Conservation (phyloP, 805 yeast genomes). For the Yarrowia keelungensis region DNA sequence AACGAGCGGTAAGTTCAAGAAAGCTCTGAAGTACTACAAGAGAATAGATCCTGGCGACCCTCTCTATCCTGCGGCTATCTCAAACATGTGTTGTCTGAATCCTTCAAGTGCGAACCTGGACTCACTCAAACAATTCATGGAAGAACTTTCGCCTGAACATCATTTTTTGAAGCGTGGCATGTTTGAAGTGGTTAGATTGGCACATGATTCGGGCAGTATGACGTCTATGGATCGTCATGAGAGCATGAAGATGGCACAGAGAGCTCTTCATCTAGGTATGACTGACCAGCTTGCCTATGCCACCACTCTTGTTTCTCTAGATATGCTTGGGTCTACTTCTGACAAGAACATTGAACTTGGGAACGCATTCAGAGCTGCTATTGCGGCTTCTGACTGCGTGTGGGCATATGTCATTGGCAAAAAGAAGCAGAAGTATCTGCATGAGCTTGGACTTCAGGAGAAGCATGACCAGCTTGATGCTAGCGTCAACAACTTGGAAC, state of each 20-base stretch:
- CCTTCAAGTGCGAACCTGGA: not conserved
- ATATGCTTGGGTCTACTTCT: not conserved
- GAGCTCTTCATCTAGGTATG: slow-evolving; percentile 3
- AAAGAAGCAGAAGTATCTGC: slow-evolving; percentile 2
- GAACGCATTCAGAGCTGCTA: not conserved
- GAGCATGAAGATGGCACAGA: not conserved
- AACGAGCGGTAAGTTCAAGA: not conserved
- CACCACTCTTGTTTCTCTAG: not conserved
- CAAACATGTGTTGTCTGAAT: slow-evolving; percentile 5
- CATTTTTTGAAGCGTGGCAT: not conserved
- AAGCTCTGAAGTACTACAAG: not conserved
- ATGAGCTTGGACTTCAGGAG: slow-evolving; percentile 8
- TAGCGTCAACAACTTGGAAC: not conserved
- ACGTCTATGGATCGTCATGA: not conserved
- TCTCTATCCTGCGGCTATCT: not conserved
- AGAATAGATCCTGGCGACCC: not conserved
- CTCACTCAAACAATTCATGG: not conserved
- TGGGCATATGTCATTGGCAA: slow-evolving; percentile 17
- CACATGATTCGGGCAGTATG: not conserved
- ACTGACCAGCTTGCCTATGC: not conserved
- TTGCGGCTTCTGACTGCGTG: not conserved
- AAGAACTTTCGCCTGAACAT: not conserved
- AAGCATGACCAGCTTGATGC: not conserved
- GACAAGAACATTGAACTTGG: slow-evolving; percentile 1
- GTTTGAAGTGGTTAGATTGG: not conserved